Evolutionary conservation across 1,139 yeast species (phyloP), one percentile per base, ranked within the genome.

Genomic region (Meyerozyma carpophila): DNA sequence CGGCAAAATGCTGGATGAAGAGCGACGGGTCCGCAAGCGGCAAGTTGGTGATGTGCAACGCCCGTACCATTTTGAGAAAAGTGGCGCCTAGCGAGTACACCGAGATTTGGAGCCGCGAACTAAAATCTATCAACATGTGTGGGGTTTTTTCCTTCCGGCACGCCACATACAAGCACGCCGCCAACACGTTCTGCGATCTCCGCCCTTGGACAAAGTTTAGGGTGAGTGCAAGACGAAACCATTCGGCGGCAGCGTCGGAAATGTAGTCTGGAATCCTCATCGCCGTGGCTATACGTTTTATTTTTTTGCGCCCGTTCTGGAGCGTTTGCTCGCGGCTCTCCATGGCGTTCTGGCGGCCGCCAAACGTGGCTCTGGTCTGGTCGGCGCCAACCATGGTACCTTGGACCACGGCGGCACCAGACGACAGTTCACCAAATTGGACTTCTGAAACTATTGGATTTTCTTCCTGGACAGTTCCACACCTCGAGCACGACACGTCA

Each of bases 41-140:
- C 40, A 94, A 66, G 32, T 79, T 72, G 5, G 82, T 77, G 41
- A 90, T 86, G 53, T 84, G 86, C 45, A 93, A 70, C 5, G 83
- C 79, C 58, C 87, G 86, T 10, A 93, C 95, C 81, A 93, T 80
- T 60, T 91, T 91, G 47, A 93, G 70, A 58, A 90, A 93, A 0
- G 98, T 93, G 1, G 98, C 95, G 39, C 99, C 99, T 42, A 93
- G 81, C 3, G 96, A 87, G 62, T 85, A 93, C 1, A 93, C 98
- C 40, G 95, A 86, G 20, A 91, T 90, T 59, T 87, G 96, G 38
- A 94, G 70, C 51, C 93, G 72, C 37, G 96, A 87, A 26, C 95
- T 85, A 62, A 93, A 93, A 65, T 94, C 98, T 57, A 93, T 90
- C 56, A 93, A 75, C 96, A 93, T 89, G 60, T 93, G 98, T 52